phyloP scores from a whole-genome alignment of 139 green algal genomes.

The Chlorella ohadii region DNA sequence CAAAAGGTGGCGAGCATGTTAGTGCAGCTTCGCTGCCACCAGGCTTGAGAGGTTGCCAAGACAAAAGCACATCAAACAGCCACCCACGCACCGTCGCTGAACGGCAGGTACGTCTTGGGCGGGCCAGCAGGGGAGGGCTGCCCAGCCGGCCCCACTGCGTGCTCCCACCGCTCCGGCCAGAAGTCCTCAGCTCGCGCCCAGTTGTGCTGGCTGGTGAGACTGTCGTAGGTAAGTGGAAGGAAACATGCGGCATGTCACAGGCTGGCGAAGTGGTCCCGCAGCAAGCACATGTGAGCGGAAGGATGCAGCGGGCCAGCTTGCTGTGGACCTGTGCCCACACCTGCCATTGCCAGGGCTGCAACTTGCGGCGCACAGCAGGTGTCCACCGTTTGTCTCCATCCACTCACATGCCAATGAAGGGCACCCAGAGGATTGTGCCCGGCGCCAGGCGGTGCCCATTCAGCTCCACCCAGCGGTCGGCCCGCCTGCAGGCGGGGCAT shows the following conservation, averaged over 20 bases:
- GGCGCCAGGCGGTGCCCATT: not conserved
- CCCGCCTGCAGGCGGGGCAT: not conserved
- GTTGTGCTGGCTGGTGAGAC: conserved; percentile 19
- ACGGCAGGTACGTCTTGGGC: conserved; percentile 15
- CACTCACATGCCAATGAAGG: not conserved
- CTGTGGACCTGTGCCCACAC: too few species aligned
- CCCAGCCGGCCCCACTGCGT: too few species aligned
- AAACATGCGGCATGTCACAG: too few species aligned
- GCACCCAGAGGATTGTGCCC: conserved; percentile 9
- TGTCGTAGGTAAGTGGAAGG: too few species aligned
- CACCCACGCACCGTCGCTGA: not conserved
- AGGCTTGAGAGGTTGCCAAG: not conserved
- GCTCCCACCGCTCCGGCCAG: conserved; percentile 25
- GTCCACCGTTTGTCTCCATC: too few species aligned
- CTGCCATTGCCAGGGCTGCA: too few species aligned
- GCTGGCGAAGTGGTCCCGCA: too few species aligned
- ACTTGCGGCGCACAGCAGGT: too few species aligned
- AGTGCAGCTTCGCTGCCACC: not conserved
- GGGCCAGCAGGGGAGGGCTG: not conserved
- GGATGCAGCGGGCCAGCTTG: too few species aligned
- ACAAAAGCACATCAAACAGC: not conserved
- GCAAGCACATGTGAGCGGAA: too few species aligned
- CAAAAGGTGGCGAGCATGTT: not conserved
- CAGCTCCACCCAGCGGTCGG: not conserved
- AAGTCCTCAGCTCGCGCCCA: conserved; percentile 23